These are phyloP conservation scores for Cucumis hystrix DNA, from an alignment of 306 rosid genomes.

Conservation along the genomic window DNA sequence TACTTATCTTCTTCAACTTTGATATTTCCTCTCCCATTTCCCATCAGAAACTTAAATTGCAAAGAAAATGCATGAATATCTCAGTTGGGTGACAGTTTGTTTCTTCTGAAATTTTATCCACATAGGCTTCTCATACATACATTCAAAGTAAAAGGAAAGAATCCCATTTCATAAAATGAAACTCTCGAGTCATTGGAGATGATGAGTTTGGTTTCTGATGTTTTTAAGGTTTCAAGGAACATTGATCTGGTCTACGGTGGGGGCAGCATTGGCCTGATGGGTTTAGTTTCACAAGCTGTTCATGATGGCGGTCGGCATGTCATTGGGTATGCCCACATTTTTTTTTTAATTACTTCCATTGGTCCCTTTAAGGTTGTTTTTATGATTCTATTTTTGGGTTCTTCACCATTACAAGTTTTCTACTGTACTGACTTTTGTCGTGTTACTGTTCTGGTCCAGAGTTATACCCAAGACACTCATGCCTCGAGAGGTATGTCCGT, in stretches of 20 bases:
- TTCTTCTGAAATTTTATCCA: background rate
- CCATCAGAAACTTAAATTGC: background rate
- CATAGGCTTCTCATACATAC: background rate
- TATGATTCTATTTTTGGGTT: slow-evolving; percentile 8
- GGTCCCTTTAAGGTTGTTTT: slow-evolving; percentile 10
- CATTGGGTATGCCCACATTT: slow-evolving; percentile 48
- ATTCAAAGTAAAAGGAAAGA: background rate
- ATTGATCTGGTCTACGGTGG: slow-evolving; percentile 98
- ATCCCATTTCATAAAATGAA: background rate
- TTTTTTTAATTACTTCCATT: background rate
- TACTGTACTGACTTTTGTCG: slow-evolving; percentile 44
- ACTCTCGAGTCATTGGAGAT: background rate
- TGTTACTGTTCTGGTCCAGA: slow-evolving; percentile 67
- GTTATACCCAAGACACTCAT: slow-evolving; percentile 99
- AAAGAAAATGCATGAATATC: background rate
- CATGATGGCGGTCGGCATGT: slow-evolving; percentile 99
- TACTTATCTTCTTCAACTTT: background rate
- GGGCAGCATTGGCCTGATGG: slow-evolving; percentile 98
- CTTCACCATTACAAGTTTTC: slow-evolving; percentile 17
- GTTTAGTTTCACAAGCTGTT: slow-evolving; percentile 97
- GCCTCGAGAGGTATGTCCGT: slow-evolving; percentile 95
- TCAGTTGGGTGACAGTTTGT: background rate
- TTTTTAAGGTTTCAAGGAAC: slow-evolving; percentile 71
- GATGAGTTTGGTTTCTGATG: background rate
- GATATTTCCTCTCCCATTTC: background rate